A percentile compares a stretch with the other conserved stretches of the same genome.
phyloP scores from a whole-genome alignment of 257 asterid species.

The Scutellaria minor region DNA sequence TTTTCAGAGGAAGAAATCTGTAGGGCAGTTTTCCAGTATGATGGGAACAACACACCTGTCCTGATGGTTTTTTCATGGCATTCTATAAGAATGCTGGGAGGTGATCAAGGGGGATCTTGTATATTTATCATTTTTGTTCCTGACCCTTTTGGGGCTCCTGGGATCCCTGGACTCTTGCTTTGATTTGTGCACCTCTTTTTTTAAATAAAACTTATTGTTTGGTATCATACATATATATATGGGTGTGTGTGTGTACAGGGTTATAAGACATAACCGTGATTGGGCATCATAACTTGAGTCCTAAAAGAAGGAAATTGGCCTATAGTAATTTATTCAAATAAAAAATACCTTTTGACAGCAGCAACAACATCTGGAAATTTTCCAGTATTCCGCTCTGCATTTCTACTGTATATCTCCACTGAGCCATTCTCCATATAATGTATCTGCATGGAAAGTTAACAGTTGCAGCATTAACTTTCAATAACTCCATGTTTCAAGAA shows the following conservation, averaged over 20 bases:
- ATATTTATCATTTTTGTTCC: neutral
- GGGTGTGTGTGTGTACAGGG: no score
- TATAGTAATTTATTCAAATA: constrained; percentile 24
- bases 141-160: no score
- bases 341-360: constrained; percentile 71
- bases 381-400: constrained; percentile 92
- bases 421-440: constrained; percentile 84
- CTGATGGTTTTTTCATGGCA: no score
- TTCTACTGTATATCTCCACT: constrained; percentile 97
- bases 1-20: no score
- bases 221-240: no score
- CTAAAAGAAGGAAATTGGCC: constrained; percentile 18
- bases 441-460: constrained; percentile 56
- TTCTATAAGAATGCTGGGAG: no score
- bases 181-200: no score
- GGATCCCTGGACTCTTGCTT: no score
- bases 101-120: no score
- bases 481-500: constrained; percentile 21
- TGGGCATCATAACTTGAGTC: constrained; percentile 17
- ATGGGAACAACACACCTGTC: no score
- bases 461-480: constrained; percentile 18
- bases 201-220: no score
- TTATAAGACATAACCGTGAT: neutral
- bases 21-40: no score
- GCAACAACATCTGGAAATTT: constrained; percentile 93